A percentile compares a stretch with the other conserved stretches of the same genome.
These are phyloP conservation scores for Leishmania aethiopica DNA, from an alignment of 208 protist genomes.

Conservation along the genomic window DNA sequence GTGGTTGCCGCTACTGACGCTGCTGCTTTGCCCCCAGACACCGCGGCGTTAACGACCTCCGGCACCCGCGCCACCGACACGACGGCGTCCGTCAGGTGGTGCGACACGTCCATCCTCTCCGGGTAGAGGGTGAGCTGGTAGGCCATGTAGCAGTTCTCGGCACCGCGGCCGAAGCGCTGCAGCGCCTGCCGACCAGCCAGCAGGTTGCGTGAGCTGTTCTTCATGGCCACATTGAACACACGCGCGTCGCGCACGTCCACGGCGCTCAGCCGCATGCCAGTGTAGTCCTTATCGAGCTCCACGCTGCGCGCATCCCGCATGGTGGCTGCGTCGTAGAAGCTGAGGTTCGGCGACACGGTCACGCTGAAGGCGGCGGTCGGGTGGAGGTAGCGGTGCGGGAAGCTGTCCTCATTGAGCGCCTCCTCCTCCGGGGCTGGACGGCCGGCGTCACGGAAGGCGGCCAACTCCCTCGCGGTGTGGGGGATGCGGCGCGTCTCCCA, in stretches of 20 bases:
- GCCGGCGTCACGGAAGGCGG: conserved; percentile 11
- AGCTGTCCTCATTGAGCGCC: conserved; percentile 82
- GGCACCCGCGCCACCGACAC: conserved; percentile 39
- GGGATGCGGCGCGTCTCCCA: conserved; percentile 81
- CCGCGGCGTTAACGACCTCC: neutral
- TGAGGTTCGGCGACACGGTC: conserved; percentile 39
- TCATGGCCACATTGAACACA: conserved; percentile 83
- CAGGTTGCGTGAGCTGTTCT: conserved; percentile 72
- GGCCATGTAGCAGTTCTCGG: conserved; percentile 61
- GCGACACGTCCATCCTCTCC: conserved; percentile 53
- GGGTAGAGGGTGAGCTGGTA: conserved; percentile 83
- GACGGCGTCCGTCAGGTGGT: conserved; percentile 61
- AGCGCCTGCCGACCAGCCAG: conserved; percentile 66
- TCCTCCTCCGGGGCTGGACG: conserved; percentile 42
- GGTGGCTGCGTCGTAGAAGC: conserved; percentile 46
- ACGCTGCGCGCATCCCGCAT: conserved; percentile 65
- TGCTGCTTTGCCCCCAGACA: neutral
- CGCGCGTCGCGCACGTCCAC: conserved; percentile 63
- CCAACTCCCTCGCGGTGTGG: conserved; percentile 51
- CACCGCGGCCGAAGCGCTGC: conserved; percentile 60
- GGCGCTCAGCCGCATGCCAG: conserved; percentile 71
- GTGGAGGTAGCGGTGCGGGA: conserved; percentile 82
- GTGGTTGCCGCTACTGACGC: neutral
- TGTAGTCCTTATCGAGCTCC: conserved; percentile 56
- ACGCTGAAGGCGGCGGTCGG: conserved; percentile 70